Conservation (phyloP, 345 rosid species). For the Clarkia xantiana region DNA sequence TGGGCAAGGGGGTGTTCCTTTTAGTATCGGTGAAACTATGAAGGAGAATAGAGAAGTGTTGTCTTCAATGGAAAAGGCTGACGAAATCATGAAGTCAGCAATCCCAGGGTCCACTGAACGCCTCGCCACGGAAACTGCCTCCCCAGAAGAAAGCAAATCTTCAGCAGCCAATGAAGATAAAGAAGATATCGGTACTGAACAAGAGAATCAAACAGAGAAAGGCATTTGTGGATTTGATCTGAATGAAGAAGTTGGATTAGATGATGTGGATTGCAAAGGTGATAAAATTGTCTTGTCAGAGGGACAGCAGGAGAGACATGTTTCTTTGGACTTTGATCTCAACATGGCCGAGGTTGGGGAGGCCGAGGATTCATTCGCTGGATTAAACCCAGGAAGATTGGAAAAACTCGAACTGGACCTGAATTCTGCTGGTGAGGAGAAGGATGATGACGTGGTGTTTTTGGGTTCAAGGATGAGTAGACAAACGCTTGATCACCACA, state of each 20-base stretch:
- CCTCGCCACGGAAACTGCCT: constrained; percentile 20
- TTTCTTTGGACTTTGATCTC: constrained; percentile 59
- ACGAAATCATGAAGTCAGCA: constrained; percentile 26
- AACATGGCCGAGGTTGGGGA: constrained; percentile 67
- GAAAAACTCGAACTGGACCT: constrained; percentile 63
- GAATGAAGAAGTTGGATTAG: constrained; percentile 65
- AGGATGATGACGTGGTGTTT: not conserved
- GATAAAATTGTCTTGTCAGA: constrained; percentile 18
- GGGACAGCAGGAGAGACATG: constrained; percentile 26
- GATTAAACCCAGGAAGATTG: constrained; percentile 18
- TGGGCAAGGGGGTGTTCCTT: constrained; percentile 23
- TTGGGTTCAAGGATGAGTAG: constrained; percentile 3
- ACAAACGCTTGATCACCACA: too few relatives aligned
- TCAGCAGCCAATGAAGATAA: constrained; percentile 17
- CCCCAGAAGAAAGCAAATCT: constrained; percentile 18
- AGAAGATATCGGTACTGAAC: constrained; percentile 25
- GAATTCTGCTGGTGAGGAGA: constrained; percentile 55
- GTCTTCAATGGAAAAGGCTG: constrained; percentile 9
- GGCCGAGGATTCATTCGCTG: constrained; percentile 35
- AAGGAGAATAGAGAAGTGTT: constrained; percentile 23
- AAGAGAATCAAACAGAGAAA: constrained; percentile 32
- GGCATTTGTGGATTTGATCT: constrained; percentile 59
- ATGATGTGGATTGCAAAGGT: constrained; percentile 48
- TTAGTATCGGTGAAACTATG: constrained; percentile 16
- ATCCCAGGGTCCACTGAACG: constrained; percentile 34